phyloP scores from a whole-genome alignment of 495 filamentous ascomycete species.

The Extremus antarcticus region DNA sequence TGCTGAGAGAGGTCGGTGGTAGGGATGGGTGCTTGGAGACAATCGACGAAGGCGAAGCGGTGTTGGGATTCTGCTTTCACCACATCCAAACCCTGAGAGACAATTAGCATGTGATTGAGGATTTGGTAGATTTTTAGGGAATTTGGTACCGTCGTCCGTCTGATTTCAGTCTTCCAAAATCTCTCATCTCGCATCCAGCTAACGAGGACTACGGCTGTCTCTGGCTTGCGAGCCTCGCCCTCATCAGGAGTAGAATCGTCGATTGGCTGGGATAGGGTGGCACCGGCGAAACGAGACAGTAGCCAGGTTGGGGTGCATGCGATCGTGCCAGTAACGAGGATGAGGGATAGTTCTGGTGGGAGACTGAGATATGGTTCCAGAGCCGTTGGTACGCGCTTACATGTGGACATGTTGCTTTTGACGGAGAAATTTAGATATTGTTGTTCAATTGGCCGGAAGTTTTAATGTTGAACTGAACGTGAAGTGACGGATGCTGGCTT shows the following conservation, averaged over 20 bases:
- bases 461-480: no score
- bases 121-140: slow-evolving; percentile 6
- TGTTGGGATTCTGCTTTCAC: slow-evolving; percentile 44
- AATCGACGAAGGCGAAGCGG: slow-evolving; percentile 62
- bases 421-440: no score
- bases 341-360: slow-evolving; percentile 43
- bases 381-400: slow-evolving; percentile 47
- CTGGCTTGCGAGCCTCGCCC: not conserved
- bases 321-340: slow-evolving; percentile 53
- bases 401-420: slow-evolving; percentile 6
- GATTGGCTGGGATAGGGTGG: slow-evolving; percentile 31
- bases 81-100: slow-evolving; percentile 55
- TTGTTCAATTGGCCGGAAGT: no score
- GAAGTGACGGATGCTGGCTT: no score
- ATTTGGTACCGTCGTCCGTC: slow-evolving; percentile 19
- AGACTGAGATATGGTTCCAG: slow-evolving; percentile 52
- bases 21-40: slow-evolving; percentile 37
- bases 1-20: not conserved
- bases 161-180: slow-evolving; percentile 52
- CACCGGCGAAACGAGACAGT: slow-evolving; percentile 40
- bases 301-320: slow-evolving; percentile 34
- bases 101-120: not conserved
- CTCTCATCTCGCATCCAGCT: slow-evolving; percentile 65
- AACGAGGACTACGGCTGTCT: slow-evolving; percentile 52
- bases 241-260: not conserved